phyloP scores from a whole-genome alignment of 305 asterid genomes.

The Solanum hybrid region DNA sequence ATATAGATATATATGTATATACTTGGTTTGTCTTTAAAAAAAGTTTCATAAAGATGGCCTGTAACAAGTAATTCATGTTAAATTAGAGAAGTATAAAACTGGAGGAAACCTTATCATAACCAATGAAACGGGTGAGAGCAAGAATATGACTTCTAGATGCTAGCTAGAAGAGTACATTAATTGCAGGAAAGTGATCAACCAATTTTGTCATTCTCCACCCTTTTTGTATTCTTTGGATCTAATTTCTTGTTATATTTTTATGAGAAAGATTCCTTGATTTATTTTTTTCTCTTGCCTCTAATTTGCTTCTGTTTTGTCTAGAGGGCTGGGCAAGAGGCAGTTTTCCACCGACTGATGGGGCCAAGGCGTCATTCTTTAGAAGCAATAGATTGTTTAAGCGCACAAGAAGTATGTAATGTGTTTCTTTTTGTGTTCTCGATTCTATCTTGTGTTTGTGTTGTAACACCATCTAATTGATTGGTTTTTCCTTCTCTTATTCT shows the following conservation, averaged over 20 bases:
- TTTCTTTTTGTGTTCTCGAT: neutral
- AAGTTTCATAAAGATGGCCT: neutral
- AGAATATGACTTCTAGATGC: neutral
- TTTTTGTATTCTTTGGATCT: constrained; percentile 1
- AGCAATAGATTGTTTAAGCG: constrained; percentile 48
- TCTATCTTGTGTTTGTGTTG: neutral
- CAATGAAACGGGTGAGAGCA: neutral
- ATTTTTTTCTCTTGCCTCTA: constrained; percentile 2
- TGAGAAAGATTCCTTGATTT: neutral
- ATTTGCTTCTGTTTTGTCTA: constrained; percentile 21
- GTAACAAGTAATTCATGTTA: neutral
- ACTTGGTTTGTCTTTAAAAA: neutral
- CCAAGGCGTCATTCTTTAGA: constrained; percentile 57
- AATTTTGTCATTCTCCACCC: neutral
- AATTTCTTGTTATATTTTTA: neutral
- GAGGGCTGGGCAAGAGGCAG: constrained; percentile 41
- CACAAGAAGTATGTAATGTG: constrained; percentile 35
- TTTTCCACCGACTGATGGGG: constrained; percentile 81
- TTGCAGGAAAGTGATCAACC: neutral
- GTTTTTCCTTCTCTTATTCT: constrained; percentile 6
- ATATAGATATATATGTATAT: neutral
- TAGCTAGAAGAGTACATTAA: neutral
- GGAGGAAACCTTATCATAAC: neutral
- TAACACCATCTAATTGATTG: neutral
- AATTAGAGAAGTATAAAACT: neutral